These are phyloP conservation scores for Salix suchowensis DNA, from an alignment of 345 rosid genomes.

Conservation along the genomic window DNA sequence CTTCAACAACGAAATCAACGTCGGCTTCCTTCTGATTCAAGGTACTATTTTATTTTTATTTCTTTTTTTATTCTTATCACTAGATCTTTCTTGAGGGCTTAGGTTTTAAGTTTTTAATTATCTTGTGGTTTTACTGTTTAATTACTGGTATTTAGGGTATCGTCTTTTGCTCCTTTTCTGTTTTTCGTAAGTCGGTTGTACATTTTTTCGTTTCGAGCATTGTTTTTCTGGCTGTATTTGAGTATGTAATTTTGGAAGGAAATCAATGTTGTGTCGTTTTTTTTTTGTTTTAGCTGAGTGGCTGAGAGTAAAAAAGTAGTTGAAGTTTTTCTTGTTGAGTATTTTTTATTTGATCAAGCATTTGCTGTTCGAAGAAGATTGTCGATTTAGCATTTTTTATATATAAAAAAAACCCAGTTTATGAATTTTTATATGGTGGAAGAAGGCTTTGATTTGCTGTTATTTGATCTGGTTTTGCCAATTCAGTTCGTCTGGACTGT, in stretches of 20 bases:
- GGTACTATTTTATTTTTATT: not conserved
- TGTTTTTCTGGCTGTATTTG: not conserved
- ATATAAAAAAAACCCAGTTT: not conserved
- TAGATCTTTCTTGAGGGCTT: not conserved
- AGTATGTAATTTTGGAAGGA: not conserved
- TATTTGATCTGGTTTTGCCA: not conserved
- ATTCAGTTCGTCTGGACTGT: not conserved
- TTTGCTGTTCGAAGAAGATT: not conserved
- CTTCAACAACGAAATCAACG: not conserved
- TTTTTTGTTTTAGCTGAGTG: not conserved
- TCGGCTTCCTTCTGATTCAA: not conserved
- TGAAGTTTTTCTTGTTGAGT: too few relatives aligned
- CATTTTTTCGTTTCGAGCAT: not conserved
- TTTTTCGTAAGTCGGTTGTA: not conserved
- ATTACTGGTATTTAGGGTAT: not conserved
- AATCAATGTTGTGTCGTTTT: not conserved
- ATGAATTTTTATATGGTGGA: not conserved
- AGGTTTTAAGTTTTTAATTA: not conserved
- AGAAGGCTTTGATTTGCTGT: not conserved
- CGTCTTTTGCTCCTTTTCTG: not conserved
- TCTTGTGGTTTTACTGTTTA: not conserved
- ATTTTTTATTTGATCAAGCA: too few relatives aligned
- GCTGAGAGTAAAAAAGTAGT: not conserved
- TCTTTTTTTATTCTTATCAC: not conserved
- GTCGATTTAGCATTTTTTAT: not conserved